Conservation (phyloP, 1,284 basidiomycete genomes). For the Cutaneotrichosporon dermatis region DNA sequence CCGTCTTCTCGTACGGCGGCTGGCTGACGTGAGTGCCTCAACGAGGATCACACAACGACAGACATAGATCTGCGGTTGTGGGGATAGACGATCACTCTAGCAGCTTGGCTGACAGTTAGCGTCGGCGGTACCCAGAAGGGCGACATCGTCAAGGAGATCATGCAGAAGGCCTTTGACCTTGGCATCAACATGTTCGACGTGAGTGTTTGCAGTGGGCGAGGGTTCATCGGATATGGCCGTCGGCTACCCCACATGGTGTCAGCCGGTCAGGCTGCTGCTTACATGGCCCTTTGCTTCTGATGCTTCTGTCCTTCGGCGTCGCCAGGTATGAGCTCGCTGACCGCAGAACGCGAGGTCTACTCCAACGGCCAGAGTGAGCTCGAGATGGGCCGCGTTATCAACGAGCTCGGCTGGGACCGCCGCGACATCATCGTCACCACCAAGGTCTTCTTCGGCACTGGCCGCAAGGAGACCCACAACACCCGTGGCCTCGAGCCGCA, state of each 20-base stretch:
- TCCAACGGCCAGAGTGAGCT: constrained; percentile 46
- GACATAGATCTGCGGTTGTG: too few relatives aligned
- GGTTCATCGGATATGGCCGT: neutral
- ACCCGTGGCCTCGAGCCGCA: constrained; percentile 53
- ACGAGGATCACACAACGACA: too few relatives aligned
- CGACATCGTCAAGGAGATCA: constrained; percentile 61
- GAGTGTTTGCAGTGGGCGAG: constrained; percentile 8
- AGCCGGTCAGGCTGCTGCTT: too few relatives aligned
- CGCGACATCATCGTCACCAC: constrained; percentile 70
- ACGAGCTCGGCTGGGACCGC: constrained; percentile 66
- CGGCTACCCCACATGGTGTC: neutral
- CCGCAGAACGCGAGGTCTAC: constrained; percentile 59
- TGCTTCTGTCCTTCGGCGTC: too few relatives aligned
- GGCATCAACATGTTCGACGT: constrained; percentile 58
- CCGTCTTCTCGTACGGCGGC: constrained; percentile 72
- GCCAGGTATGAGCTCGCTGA: neutral
- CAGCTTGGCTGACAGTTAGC: constrained; percentile 42
- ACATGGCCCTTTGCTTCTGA: too few relatives aligned
- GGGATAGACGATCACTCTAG: too few relatives aligned
- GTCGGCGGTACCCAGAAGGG: constrained; percentile 65
- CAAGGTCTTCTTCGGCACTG: constrained; percentile 55
- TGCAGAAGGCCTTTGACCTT: constrained; percentile 43
- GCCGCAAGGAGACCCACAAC: constrained; percentile 54
- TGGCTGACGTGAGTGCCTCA: constrained; percentile 54
- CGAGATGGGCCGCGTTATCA: constrained; percentile 69